Evolutionary conservation across 805 yeast genomes (phyloP).

Genomic region (Candida dendrica): DNA sequence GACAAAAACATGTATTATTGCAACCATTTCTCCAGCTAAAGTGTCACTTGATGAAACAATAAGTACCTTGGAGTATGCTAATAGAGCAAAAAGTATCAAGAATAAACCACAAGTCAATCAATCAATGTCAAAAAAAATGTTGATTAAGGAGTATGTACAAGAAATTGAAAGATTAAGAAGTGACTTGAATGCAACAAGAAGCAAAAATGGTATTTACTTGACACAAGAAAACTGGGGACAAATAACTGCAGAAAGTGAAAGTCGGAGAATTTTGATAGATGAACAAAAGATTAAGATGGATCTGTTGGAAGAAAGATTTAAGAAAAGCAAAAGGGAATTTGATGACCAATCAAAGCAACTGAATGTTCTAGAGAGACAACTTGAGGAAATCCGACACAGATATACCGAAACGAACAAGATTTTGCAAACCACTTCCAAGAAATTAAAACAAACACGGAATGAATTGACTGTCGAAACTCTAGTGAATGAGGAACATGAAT

Average conservation of each 20-base stretch:
- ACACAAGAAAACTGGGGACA: conserved; percentile 43
- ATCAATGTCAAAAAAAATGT: conserved; percentile 49
- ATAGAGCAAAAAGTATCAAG: conserved; percentile 69
- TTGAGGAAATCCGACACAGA: conserved; percentile 11
- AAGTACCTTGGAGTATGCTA: conserved; percentile 79
- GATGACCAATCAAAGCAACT: conserved; percentile 27
- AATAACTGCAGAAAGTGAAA: conserved; percentile 37
- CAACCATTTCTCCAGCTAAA: conserved; percentile 76
- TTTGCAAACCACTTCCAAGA: conserved; percentile 10
- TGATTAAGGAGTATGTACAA: conserved; percentile 44
- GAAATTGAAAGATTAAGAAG: conserved; percentile 50
- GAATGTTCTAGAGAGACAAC: conserved; percentile 7
- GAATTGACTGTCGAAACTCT: conserved; percentile 12
- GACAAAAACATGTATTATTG: conserved; percentile 76
- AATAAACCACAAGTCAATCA: conserved; percentile 60
- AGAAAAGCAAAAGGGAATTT: conserved; percentile 30
- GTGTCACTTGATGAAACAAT: conserved; percentile 67
- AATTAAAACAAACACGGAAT: conserved; percentile 5
- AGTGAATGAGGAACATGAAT: conserved; percentile 10
- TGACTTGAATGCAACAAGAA: conserved; percentile 57
- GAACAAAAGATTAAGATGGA: conserved; percentile 43
- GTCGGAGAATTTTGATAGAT: conserved; percentile 39
- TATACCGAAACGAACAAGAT: conserved; percentile 1
- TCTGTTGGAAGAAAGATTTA: conserved; percentile 41
- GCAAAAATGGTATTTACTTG: conserved; percentile 60